Conservation (phyloP, 2,329 filamentous ascomycete species). For the Nectriaceae sp. region DNA sequence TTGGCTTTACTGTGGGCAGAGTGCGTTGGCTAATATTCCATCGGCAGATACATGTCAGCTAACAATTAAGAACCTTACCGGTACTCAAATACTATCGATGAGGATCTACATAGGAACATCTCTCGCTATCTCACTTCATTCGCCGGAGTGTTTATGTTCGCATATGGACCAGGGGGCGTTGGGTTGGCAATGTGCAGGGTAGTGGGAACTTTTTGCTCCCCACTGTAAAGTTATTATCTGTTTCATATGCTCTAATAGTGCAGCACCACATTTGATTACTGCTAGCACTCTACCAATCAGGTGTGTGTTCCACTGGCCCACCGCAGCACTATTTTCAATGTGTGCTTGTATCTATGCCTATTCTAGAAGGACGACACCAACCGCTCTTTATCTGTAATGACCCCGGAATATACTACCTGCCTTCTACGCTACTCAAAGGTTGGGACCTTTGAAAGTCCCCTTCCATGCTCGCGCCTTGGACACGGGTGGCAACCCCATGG, state of each 20-base stretch:
- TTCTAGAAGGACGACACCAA: not conserved
- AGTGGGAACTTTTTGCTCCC: not conserved
- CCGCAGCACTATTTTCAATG: not conserved
- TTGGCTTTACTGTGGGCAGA: no score
- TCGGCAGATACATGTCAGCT: no score
- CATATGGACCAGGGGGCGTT: no score
- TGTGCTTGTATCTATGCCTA: not conserved
- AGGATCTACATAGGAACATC: no score
- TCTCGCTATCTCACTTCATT: no score
- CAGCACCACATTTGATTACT: not conserved
- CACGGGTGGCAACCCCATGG: not conserved
- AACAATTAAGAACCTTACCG: no score
- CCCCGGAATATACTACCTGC: not conserved
- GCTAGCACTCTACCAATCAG: not conserved
- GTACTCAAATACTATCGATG: no score
- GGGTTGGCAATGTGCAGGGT: no score
- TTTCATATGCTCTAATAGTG: not conserved
- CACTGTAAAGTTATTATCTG: not conserved
- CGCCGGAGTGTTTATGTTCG: no score
- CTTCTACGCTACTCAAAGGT: not conserved
- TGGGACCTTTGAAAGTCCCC: constrained; percentile 1
- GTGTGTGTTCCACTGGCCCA: not conserved
- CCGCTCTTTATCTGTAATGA: not conserved
- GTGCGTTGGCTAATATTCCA: no score
- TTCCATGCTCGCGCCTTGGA: not conserved